These are phyloP conservation scores for Fusarium pilosicola DNA, from an alignment of 2,329 filamentous ascomycete species.

Conservation along the genomic window DNA sequence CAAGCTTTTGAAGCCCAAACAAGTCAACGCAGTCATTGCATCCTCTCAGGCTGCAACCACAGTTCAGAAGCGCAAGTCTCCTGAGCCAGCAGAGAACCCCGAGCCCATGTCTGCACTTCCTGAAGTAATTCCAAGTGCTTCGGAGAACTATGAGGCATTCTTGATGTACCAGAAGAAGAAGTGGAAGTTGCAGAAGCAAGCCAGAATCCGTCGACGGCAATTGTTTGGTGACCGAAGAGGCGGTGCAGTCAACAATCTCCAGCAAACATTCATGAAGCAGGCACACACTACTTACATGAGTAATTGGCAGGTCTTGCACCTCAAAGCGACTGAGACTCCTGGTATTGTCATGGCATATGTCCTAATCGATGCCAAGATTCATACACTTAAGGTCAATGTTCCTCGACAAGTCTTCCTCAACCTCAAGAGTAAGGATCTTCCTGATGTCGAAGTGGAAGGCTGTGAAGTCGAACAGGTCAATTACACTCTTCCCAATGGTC, in stretches of 20 bases:
- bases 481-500: slow-evolving; percentile 92
- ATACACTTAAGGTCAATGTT: slow-evolving; percentile 87
- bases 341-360: slow-evolving; percentile 91
- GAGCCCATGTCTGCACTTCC: slow-evolving; percentile 88
- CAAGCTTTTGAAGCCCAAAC: slow-evolving; percentile 73
- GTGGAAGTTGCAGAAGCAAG: slow-evolving; percentile 97
- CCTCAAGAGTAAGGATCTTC: slow-evolving; percentile 85
- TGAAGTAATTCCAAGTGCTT: slow-evolving; percentile 83
- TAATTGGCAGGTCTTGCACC: slow-evolving; percentile 94
- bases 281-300: slow-evolving; percentile 89
- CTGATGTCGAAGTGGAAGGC: slow-evolving; percentile 85
- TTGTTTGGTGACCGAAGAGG: slow-evolving; percentile 87
- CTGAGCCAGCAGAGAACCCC: slow-evolving; percentile 71
- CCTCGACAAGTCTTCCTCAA: slow-evolving; percentile 92
- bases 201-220: slow-evolving; percentile 84
- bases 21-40: slow-evolving; percentile 62
- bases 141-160: slow-evolving; percentile 87
- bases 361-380: slow-evolving; percentile 91
- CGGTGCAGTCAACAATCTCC: slow-evolving; percentile 62
- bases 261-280: slow-evolving; percentile 85
- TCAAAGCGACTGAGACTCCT: slow-evolving; percentile 82
- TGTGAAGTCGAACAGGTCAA: slow-evolving; percentile 94
- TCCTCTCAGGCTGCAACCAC: slow-evolving; percentile 63
- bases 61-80: slow-evolving; percentile 77
- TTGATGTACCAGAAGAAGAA: slow-evolving; percentile 97